Conservation (phyloP, 2,329 filamentous ascomycete species). For the Chaetomium sp. region DNA sequence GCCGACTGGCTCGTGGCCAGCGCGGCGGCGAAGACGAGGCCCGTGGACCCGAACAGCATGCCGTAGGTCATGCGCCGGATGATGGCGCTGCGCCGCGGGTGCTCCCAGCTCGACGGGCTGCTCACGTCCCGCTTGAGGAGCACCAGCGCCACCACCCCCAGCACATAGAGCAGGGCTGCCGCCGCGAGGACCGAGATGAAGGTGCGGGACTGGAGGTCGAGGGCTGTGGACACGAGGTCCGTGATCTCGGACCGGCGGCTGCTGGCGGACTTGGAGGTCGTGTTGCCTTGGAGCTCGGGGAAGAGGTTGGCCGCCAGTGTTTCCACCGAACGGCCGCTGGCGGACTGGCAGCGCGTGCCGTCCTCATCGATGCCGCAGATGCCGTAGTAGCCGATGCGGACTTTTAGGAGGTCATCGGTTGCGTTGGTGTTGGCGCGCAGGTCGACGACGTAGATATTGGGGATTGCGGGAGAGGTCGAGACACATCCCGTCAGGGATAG, state of each 20-base stretch:
- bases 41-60: slow-evolving; percentile 29
- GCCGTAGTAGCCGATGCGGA: slow-evolving; percentile 37
- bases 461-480: slow-evolving; percentile 34
- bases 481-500: slow-evolving; percentile 36
- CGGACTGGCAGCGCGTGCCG: slow-evolving; percentile 31
- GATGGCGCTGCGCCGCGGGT: slow-evolving; percentile 23
- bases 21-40: slow-evolving; percentile 29
- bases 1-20: slow-evolving; percentile 33
- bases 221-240: slow-evolving; percentile 31
- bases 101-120: slow-evolving; percentile 17
- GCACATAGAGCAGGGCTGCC: slow-evolving; percentile 29
- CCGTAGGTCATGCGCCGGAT: slow-evolving; percentile 30
- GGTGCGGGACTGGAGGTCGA: slow-evolving; percentile 32
- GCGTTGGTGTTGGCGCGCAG: slow-evolving; percentile 30
- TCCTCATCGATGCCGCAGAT: slow-evolving; percentile 34
- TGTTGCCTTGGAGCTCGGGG: slow-evolving; percentile 19
- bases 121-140: slow-evolving; percentile 29
- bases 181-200: slow-evolving; percentile 34
- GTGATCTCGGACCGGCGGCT: slow-evolving; percentile 15
- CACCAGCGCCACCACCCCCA: slow-evolving; percentile 28
- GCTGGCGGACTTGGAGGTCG: slow-evolving; percentile 10
- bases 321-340: slow-evolving; percentile 24
- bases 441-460: slow-evolving; percentile 35
- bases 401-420: slow-evolving; percentile 21
- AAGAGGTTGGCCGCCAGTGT: slow-evolving; percentile 31